Evolutionary conservation across 2,329 filamentous ascomycete genomes (phyloP), one percentile per base, ranked within the genome.

Genomic region (Claviceps spartinae): DNA sequence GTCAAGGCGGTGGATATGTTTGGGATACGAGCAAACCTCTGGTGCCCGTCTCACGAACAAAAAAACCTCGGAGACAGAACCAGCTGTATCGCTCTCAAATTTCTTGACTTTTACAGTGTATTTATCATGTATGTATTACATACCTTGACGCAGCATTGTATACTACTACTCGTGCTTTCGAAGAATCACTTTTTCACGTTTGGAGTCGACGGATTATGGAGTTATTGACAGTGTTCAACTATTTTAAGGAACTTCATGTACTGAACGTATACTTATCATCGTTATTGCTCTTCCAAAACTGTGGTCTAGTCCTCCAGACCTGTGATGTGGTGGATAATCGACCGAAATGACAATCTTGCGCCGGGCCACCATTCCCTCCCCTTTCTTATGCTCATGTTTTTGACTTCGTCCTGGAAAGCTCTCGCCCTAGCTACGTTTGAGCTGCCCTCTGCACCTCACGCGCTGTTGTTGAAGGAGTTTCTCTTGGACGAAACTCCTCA

Each of bases 1-100:
- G 55, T 37, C 56, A 47, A 9, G 56, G 56, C n/a, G 58, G 56
- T 9, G 59, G 60, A 48, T 63, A 62, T 47, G 59, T 64, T 43
- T 68, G 66, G 66, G 62, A 68, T 47, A 68, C 66, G 1, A 59
- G 55, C 4, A 59, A 54, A 44, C 47, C 58, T 37, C 24, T n/a
- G 1, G 40, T 37, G 7, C 49, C 46, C 20, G 52, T 51, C n/a
- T 48, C 52, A 8, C 34, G 34, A 40, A 43, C 30, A 18, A 20
- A 22, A 6, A 42, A 34, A 8, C 30, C 48, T 22, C 16, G 37
- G 37, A 49, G 38, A 14, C 24, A 40, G 20, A 36, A 36, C 8
- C 22, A 22, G 11, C 18, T 16, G 1, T 5, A 7, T 20, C 3
- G 11, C 7, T 13, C 22, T 9, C 13, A 3, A 34, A 9, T 34